Conservation (phyloP, 352 stramenopile species). For the Thalassiosira hispida region DNA sequence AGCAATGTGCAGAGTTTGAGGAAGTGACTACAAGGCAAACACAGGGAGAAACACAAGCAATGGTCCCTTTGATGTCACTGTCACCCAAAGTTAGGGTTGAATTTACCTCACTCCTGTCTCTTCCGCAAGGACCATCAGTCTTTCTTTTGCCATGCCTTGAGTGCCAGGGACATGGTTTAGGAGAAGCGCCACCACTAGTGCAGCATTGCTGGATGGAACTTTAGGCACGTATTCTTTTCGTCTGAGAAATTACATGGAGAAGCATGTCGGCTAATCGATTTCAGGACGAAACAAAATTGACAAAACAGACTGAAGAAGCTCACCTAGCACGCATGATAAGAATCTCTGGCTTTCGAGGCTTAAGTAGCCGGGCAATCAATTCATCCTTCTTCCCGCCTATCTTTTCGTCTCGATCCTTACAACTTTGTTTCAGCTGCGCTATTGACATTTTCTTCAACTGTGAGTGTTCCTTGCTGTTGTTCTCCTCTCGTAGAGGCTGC, state of each 20-base stretch:
- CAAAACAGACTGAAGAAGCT: neutral
- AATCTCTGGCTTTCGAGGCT: conserved; percentile 57
- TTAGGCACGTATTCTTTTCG: conserved; percentile 55
- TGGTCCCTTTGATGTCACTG: no score
- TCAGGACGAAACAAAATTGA: neutral
- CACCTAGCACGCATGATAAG: conserved; percentile 37
- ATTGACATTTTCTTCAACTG: conserved; percentile 49
- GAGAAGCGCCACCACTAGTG: conserved; percentile 52
- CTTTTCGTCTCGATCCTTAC: conserved; percentile 55
- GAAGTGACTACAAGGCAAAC: neutral
- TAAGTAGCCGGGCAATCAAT: conserved; percentile 45
- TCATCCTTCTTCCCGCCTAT: conserved; percentile 46
- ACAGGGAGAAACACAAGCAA: neutral
- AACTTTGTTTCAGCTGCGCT: conserved; percentile 34
- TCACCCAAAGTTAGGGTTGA: no score
- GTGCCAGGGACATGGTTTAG: conserved; percentile 53
- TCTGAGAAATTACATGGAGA: neutral
- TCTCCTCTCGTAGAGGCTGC: conserved; percentile 22
- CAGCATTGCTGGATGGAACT: conserved; percentile 52
- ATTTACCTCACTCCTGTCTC: conserved; percentile 52
- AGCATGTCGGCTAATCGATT: neutral
- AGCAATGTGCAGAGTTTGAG: conserved; percentile 1
- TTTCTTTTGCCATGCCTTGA: conserved; percentile 51
- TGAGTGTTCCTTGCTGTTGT: conserved; percentile 26
- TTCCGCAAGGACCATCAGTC: conserved; percentile 54